Evolutionary conservation across 148 eudicot species (phyloP).

Genomic region (Rhododendron mucronatum): DNA sequence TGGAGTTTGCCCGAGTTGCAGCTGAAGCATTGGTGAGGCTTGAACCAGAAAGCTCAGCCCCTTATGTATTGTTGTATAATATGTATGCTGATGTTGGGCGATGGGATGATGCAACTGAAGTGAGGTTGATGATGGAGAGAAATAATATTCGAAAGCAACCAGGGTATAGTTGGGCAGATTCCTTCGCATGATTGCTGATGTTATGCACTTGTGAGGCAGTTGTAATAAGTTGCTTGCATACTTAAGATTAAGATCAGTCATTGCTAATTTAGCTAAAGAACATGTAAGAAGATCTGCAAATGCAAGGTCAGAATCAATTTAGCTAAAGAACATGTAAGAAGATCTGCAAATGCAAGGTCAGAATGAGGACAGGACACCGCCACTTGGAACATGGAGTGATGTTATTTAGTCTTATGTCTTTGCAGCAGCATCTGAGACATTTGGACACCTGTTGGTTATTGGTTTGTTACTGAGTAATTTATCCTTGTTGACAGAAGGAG

Average conservation of each 20-base stretch:
- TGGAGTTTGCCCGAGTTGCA: slow-evolving; percentile 8
- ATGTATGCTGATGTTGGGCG: slow-evolving; percentile 6
- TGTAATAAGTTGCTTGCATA: background rate
- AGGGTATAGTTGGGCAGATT: slow-evolving; percentile 13
- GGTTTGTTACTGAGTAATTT: background rate
- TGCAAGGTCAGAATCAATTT: background rate
- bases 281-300: background rate
- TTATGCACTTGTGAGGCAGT: background rate
- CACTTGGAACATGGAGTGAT: background rate
- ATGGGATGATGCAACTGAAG: slow-evolving; percentile 13
- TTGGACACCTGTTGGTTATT: background rate
- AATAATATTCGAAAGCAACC: slow-evolving; percentile 5
- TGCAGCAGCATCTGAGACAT: background rate
- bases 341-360: background rate
- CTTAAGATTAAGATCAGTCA: background rate
- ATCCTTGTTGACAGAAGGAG: background rate
- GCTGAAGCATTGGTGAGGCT: slow-evolving; percentile 6
- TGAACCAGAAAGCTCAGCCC: slow-evolving; percentile 15
- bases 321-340: background rate
- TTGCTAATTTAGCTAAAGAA: background rate
- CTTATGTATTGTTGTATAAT: slow-evolving; percentile 4
- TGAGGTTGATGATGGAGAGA: slow-evolving; percentile 6
- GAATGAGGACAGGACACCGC: background rate
- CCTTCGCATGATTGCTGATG: background rate
- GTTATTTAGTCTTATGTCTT: background rate